A percentile compares a stretch with the other conserved stretches of the same genome.
Evolutionary conservation across 306 rosid species (phyloP).

Genomic region (Lotus japonicus): DNA sequence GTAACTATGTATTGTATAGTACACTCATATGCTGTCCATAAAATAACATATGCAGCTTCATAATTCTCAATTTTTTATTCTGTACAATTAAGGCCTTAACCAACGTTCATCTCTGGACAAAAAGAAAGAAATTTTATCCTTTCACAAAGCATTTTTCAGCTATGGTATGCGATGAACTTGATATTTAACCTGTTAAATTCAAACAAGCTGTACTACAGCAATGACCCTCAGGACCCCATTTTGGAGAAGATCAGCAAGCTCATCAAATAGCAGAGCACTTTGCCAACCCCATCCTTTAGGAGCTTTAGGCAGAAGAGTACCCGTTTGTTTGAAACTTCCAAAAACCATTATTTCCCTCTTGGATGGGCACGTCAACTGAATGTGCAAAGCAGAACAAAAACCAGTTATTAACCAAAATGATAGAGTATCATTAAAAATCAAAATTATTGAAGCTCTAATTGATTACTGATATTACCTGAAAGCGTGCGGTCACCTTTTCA

Average conservation of each 20-base stretch:
- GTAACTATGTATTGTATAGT: not conserved
- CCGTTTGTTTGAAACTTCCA: slow-evolving; percentile 88
- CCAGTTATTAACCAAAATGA: slow-evolving; percentile 14
- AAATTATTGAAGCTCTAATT: slow-evolving; percentile 5
- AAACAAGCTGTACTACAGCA: slow-evolving; percentile 87
- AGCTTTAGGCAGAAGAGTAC: slow-evolving; percentile 93
- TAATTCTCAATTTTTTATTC: slow-evolving; percentile 4
- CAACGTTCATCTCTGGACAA: slow-evolving; percentile 21
- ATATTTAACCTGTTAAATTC: slow-evolving; percentile 19
- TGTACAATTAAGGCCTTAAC: slow-evolving; percentile 29
- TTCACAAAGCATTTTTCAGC: slow-evolving; percentile 4
- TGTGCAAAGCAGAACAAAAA: not conserved
- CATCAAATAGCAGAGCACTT: slow-evolving; percentile 82
- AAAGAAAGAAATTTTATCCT: slow-evolving; percentile 5
- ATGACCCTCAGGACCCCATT: slow-evolving; percentile 82
- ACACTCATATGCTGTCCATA: slow-evolving; percentile 6
- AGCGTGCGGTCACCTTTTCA: slow-evolving; percentile 83
- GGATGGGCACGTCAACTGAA: slow-evolving; percentile 85
- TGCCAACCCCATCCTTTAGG: slow-evolving; percentile 99
- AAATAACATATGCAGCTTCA: slow-evolving; percentile 9
- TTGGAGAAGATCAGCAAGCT: slow-evolving; percentile 87
- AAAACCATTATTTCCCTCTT: slow-evolving; percentile 90
- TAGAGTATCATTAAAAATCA: not conserved
- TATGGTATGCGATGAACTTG: not conserved
- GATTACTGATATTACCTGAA: slow-evolving; percentile 58